Evolutionary conservation across 148 eudicot species (phyloP).

Genomic region (Spergularia marina): DNA sequence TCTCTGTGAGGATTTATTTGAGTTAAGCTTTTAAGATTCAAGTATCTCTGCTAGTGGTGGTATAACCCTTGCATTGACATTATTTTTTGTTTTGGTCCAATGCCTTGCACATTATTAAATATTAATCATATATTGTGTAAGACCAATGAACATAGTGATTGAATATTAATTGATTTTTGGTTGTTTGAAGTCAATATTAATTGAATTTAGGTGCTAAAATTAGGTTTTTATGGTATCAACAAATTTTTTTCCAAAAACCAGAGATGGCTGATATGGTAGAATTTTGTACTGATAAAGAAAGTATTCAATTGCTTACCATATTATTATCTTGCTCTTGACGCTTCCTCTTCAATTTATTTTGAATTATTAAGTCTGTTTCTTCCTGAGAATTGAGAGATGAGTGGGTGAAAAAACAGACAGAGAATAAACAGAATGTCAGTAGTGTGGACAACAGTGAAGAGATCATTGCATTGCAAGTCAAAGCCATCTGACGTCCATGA

Average conservation of each 20-base stretch:
- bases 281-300: slow-evolving; percentile 4
- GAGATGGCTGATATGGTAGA: slow-evolving; percentile 16
- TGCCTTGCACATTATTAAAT: too few relatives aligned
- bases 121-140: too few relatives aligned
- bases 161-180: background rate
- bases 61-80: too few relatives aligned
- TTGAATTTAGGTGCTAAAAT: background rate
- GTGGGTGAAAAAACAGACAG: background rate
- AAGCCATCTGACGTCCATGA: slow-evolving; percentile 30
- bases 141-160: background rate
- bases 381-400: background rate
- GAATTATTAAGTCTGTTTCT: background rate
- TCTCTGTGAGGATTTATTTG: too few relatives aligned
- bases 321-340: background rate
- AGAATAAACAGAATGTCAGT: slow-evolving; percentile 22
- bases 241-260: background rate
- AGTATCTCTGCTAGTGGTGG: too few relatives aligned
- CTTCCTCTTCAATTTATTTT: background rate
- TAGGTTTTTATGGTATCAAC: background rate
- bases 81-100: too few relatives aligned
- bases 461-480: slow-evolving; percentile 36
- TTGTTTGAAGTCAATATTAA: background rate
- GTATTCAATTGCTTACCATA: slow-evolving; percentile 13
- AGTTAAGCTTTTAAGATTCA: too few relatives aligned
- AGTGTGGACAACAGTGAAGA: slow-evolving; percentile 37